Evolutionary conservation across 2,329 filamentous ascomycete genomes (phyloP).

Genomic region (Calcarisporium arbuscula): DNA sequence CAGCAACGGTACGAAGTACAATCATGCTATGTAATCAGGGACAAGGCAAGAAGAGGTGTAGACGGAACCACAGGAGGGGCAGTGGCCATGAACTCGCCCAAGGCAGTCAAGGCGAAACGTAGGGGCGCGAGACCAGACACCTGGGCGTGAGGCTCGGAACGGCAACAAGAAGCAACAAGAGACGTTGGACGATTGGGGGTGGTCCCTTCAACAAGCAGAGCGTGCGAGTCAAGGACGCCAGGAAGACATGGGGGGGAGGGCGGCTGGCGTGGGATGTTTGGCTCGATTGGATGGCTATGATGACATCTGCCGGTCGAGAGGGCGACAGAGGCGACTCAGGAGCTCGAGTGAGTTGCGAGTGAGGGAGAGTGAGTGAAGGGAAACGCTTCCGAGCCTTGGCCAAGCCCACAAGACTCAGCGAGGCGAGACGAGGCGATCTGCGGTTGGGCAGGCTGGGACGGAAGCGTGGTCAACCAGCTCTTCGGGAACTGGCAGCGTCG

Average conservation of each 20-base stretch:
- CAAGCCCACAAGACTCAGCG: conserved; percentile 8
- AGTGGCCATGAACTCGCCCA: conserved; percentile 26
- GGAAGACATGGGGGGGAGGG: conserved; percentile 10
- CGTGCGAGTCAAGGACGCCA: conserved; percentile 6
- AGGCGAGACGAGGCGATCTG: too few species aligned
- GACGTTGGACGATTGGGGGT: conserved; percentile 9
- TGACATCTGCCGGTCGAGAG: conserved; percentile 9
- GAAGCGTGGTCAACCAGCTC: too few species aligned
- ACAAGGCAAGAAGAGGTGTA: conserved; percentile 26
- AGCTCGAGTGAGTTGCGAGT: neutral
- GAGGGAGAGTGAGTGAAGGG: conserved; percentile 4
- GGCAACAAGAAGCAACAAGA: conserved; percentile 19
- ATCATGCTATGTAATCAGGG: conserved; percentile 31
- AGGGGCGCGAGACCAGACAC: conserved; percentile 15
- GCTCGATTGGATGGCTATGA: conserved; percentile 9
- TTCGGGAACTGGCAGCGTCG: too few species aligned
- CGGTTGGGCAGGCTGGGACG: too few species aligned
- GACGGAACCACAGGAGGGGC: conserved; percentile 32
- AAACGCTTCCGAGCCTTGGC: conserved; percentile 5
- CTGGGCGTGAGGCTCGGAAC: conserved; percentile 8
- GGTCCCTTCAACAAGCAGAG: conserved; percentile 7
- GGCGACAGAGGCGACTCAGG: conserved; percentile 1
- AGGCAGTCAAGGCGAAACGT: too few species aligned
- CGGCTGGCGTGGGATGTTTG: conserved; percentile 8
- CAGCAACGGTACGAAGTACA: conserved; percentile 22